Evolutionary conservation across 2,329 filamentous ascomycete species (phyloP), one percentile per base, ranked within the genome.

Genomic region (Trichoderma hamatum): DNA sequence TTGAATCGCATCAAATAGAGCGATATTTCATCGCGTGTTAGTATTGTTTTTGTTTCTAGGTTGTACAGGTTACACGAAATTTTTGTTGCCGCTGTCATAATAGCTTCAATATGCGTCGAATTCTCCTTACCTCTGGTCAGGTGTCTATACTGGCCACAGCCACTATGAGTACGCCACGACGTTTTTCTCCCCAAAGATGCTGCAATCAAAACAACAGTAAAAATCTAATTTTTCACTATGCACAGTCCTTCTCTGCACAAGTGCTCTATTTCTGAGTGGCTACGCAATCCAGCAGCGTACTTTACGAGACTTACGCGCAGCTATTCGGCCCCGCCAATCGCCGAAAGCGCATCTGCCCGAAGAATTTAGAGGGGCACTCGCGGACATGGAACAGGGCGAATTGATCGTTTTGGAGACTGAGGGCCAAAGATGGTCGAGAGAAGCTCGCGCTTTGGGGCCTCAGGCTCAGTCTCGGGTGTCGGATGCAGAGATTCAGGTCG

Each of bases 251-350:
- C 78, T 92, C 30, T 97, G 93, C 80, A 97, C 94, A 3, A 79
- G 90, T 46, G 87, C 94, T 5, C 88, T 97, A 30, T 97, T 97
- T 79, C 84, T 97, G 36, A 93, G 92, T 63, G 94, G 94, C 75
- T 97, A 96, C 78, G 87, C 90, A 3, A 86, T 97, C 65, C 94
- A 97, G 76, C 94, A 97, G 79, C 89, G 93, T 74, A 96, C 93
- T 0, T 88, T 97, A 5, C 87, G 86, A 71, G 90, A 90, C 74
- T 85, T 97, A 36, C 92, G 95, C 74, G 83, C 85, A 68, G 92
- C 92, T 21, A 90, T 97, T 74, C 86, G 85, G 73, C 80, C 80
- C 5, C 75, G 76, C 62, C 76, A 84, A 71, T 82, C 81, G 1
- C 84, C 84, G 6, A 82, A 83, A 70, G 80, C 83, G 55, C 83